Base-by-base conservation (phyloP, 169 alveolate species). In the Plasmodium gonderi region DNA sequence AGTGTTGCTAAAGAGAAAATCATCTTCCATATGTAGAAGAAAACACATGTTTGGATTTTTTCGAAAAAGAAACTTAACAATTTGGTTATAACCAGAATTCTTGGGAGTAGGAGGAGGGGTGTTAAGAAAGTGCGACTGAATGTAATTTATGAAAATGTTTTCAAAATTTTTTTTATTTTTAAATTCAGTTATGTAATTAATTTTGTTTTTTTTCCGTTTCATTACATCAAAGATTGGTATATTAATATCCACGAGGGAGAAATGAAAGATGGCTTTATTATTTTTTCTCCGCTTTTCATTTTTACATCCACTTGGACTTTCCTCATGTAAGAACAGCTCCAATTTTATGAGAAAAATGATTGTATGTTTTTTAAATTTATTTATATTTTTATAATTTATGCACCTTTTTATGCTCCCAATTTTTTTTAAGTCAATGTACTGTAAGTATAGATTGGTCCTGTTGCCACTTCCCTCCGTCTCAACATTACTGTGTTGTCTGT, bases 221-320 rank as follows among this genome's bases (percentile, higher is more conserved):
- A 85, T 74, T 36, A 85, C 67, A 54, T 85, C 83, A 7, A 85
- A 74, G 44, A 85, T 75, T 23, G 92, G 92, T 36, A 85, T 51
- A 31, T 74, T 72, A 74, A 85, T 54, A 85, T 85, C 92, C 44
- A 74, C 79, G 42, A 85, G 85, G n/a, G 87, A 40, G 31, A 85
- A 85, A 77, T 85, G 92, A 20, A 85, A 85, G 36, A 69, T 82
- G 6, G 7, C 26, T 36, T 82, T 82, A 54, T 82, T 47, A 44
- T n/a, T 6, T 14, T 38, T 60, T 38, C 65, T 72, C 51, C 75
- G 44, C 65, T n/a, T 44, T 6, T 51, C 45, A 26, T 26, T 45
- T 14, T 38, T 54, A 8, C n/a, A 2, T 8, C 17, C 38, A 33
- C 11, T 42, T 45, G n/a, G n/a, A n/a, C 4, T n/a, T 14, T 23